Conservation (phyloP, 192 early-diverging fungal genomes). For the Coemansia sp. region DNA sequence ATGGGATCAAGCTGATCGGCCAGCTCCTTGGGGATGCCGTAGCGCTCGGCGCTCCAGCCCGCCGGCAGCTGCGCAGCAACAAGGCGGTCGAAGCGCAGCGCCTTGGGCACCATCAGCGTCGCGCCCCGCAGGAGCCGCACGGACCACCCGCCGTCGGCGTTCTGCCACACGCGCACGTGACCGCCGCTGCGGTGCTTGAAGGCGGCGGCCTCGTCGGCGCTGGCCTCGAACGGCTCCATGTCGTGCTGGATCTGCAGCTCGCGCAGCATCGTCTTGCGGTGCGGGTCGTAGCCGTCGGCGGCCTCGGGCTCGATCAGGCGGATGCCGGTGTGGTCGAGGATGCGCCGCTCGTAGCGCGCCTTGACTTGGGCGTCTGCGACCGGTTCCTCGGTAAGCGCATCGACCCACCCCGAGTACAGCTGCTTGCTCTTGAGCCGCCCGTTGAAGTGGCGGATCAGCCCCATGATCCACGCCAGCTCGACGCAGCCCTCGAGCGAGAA, state of each 20-base stretch:
- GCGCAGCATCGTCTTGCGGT: conserved; percentile 78
- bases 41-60: conserved; percentile 88
- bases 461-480: conserved; percentile 98
- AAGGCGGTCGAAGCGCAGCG: conserved; percentile 80
- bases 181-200: conserved; percentile 85
- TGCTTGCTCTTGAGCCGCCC: conserved; percentile 71
- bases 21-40: conserved; percentile 88
- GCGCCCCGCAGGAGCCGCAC: conserved; percentile 86
- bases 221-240: conserved; percentile 84
- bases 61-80: conserved; percentile 93
- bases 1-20: conserved; percentile 87
- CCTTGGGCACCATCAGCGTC: conserved; percentile 87
- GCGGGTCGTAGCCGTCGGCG: conserved; percentile 87
- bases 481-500: conserved; percentile 67
- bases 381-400: conserved; percentile 80
- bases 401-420: conserved; percentile 90
- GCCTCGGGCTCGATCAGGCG: conserved; percentile 88
- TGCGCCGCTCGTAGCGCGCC: conserved; percentile 85
- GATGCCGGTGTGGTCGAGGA: conserved; percentile 89
- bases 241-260: conserved; percentile 88
- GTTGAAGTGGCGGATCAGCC: conserved; percentile 84
- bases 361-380: conserved; percentile 84
- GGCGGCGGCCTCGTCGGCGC: conserved; percentile 81
- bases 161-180: conserved; percentile 59
- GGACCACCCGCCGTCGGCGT: conserved; percentile 59